Base-by-base conservation (phyloP, 179 eudicot genomes). In the Spinacia oleracea region DNA sequence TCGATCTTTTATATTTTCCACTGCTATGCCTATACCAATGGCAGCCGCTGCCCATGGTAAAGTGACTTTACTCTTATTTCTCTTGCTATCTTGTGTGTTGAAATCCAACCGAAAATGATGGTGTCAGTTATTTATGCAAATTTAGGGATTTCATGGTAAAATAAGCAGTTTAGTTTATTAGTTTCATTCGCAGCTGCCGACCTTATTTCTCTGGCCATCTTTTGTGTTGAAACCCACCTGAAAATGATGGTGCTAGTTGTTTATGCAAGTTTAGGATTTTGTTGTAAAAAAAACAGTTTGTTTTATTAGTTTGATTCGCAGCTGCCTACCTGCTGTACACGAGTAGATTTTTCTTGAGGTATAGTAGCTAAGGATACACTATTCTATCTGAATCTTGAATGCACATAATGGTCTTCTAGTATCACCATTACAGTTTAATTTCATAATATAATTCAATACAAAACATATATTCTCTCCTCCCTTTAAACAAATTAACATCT, bases 11-110 rank as follows among this genome's bases (percentile, higher is more conserved):
- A 95, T 95, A 89, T 95, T 91, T 85, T 95, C 98, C 18, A 95
- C 98, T 76, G 89, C 98, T 72, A 85, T 90, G 77, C 97, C 98
- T 14, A 87, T 95, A 74, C 98, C 98, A 31, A 78, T 87, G 82
- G 90, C 84, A 76, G 98, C 98, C 43, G 97, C 98, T 79, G 95
- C 98, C 43, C 92, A 90, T 79, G 98, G 98, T 95, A 87, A 77
- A 74, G 74, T 77, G 73, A 74, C 59, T 29, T n/a, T 34, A 20
- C 29, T 45, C 51, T 40, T 40, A 42, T 18, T 55, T 48, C 18
- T 51, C 23, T 34, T 2, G 9, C 9, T 23, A 15, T 1, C 11
- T 72, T 79, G 21, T 48, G 29, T 20, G 27, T 50, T 60, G 31
- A 9, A 20, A 35, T 55, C 23, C 11, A 31, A 18, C 21, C 5